Base-by-base conservation (phyloP, 768 basidiomycete genomes). In the Trametes gibbosa region DNA sequence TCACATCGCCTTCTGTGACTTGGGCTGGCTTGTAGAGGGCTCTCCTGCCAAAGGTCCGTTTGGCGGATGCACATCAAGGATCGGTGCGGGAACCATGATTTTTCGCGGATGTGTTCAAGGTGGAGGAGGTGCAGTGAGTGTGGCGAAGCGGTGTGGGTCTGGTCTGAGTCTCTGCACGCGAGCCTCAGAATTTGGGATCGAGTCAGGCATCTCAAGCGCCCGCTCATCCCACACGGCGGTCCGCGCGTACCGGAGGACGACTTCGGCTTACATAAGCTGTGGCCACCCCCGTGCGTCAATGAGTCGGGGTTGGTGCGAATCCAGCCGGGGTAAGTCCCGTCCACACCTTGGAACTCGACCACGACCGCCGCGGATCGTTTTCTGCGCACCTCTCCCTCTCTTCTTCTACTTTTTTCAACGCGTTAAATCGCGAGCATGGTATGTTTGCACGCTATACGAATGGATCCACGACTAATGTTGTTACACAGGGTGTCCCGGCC, bases 401-500 rank as follows among this genome's bases (percentile, higher is more conserved):
- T 21, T 29, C 13, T 25, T 42, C 21, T 24, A 19, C 35, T 19
- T 29, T 3, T 4, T 32, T 37, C 14, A 29, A 21, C 24, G 41
- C 43, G 14, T 23, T 47, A 27, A 21, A 34, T 14, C 42, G 50
- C 41, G 50, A 53, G 14, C 53, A 66, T 67, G 64, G 63, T 62
- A 35, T 51, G 16, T 41, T 34, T 3, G 13, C 8, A 3, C n/a
- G 32, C 9, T 5, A 50, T 17, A 37, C 23, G 6, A 10, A 10
- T 24, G n/a, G 5, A 17, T 24, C 1, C 14, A 2, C 40, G 56
- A 63, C 12, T 58, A 6, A 61, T 24, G 12, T 35, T 14, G 4
- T 41, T 21, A 19, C 42, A 39, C 65, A 96, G 95, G 95, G 95
- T 86, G 95, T 98, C 62, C 95, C 95, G 60, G 96, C 96, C 47